Base-by-base conservation (phyloP, 2,329 filamentous ascomycete genomes). In the Calonectria pteridis region DNA sequence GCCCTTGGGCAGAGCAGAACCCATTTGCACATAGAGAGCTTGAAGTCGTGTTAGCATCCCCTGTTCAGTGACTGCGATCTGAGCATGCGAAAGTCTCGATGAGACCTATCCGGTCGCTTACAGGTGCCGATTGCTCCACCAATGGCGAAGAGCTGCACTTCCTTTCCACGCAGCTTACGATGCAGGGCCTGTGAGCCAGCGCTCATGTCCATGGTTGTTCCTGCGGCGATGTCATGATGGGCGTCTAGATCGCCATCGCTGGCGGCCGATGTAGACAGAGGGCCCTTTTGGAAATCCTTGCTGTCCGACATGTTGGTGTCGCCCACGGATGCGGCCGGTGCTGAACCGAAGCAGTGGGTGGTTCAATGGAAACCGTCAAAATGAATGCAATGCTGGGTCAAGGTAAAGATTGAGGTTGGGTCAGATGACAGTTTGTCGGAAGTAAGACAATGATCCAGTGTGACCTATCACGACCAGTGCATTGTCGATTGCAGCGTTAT, bases 61-160 rank as follows among this genome's bases (percentile, higher is more conserved):
- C 20, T 18, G 10, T 23, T 5, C 11, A 46, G n/a, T 16, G 26
- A 26, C 14, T 16, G 20, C 20, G 10, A 16, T 58, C 14, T 37
- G 26, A 18, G 18, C 43, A 9, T 26, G 20, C 6, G 16, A 43
- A 43, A 29, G 43, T 14, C 29, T 10, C 6, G 31, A n/a, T 28
- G 51, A 26, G 43, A 18, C 6, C 7, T 18, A 10, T 33, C 3
- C 14, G 33, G 28, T 6, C 9, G 51, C 71, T 69, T 69, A 73
- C 66, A 73, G 31, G 72, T 73, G 6, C 72, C 72, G 11, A 73
- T 73, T 5, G 72, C 62, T 37, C 72, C 72, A 28, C 72, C 68
- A 49, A 73, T 73, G 28, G 72, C 72, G 23, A 73, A 71, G 28
- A 73, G 64, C 55, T 73, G 68, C 9, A 73, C 68, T 28, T 73